phyloP scores from a whole-genome alignment of 257 asterid genomes.

The Ophiorrhiza pumila region DNA sequence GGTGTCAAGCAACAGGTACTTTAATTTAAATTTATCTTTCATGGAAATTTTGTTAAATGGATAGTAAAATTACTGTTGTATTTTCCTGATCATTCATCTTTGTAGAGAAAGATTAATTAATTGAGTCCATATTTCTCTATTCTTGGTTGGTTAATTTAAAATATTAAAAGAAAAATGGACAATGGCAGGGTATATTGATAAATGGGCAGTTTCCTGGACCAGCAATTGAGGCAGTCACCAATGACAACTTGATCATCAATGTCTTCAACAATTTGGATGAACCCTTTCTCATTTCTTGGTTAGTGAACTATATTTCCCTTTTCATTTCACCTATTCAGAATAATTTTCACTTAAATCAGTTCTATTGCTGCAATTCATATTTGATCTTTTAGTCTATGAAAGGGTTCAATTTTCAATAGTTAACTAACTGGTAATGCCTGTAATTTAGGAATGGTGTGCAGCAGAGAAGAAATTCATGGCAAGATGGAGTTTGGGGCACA shows the following conservation, averaged over 20 bases:
- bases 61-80: too few species aligned
- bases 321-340: not conserved
- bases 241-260: constrained; percentile 34
- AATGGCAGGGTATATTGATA: constrained; percentile 38
- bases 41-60: not conserved
- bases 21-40: not conserved
- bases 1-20: constrained; percentile 27
- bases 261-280: constrained; percentile 39
- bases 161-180: not conserved
- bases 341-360: too few species aligned
- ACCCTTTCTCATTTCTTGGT: constrained; percentile 35
- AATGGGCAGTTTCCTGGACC: constrained; percentile 38
- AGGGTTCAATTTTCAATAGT: too few species aligned
- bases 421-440: too few species aligned
- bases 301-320: not conserved
- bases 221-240: constrained; percentile 31
- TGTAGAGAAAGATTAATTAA: not conserved
- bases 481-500: constrained; percentile 44
- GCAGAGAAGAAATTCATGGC: constrained; percentile 47
- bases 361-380: too few species aligned
- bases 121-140: not conserved
- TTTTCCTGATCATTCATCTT: not conserved
- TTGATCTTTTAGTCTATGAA: too few species aligned
- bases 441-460: constrained; percentile 35
- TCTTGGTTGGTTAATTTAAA: not conserved